phyloP scores from a whole-genome alignment of 1,284 basidiomycete genomes.

The Sphagnurus paluster region DNA sequence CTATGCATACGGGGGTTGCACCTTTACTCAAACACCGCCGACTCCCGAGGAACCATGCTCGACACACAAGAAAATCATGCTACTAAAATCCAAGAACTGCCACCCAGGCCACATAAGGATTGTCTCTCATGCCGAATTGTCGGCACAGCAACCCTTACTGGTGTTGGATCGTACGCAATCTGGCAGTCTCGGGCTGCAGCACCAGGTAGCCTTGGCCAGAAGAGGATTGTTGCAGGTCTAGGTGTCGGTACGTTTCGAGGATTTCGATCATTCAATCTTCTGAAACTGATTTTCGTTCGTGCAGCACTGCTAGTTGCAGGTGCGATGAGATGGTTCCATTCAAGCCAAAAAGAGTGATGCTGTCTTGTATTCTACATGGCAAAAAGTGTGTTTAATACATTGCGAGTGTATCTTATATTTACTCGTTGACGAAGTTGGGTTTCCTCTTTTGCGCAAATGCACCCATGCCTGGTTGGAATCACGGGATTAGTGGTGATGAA shows the following conservation, averaged over 20 bases:
- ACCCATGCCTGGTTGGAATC: conserved; percentile 68
- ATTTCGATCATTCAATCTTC: neutral
- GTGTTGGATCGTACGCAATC: conserved; percentile 52
- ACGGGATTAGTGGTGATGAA: conserved; percentile 12
- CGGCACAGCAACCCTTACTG: conserved; percentile 47
- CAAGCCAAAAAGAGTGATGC: neutral
- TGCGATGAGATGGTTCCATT: conserved; percentile 40
- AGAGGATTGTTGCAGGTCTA: conserved; percentile 44
- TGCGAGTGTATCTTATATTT: conserved; percentile 11
- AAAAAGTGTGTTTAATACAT: neutral
- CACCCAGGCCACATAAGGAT: conserved; percentile 34
- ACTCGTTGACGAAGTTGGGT: conserved; percentile 74
- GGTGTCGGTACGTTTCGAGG: conserved; percentile 52
- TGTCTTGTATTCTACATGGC: conserved; percentile 6
- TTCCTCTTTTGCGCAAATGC: conserved; percentile 99
- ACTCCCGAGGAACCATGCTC: conserved; percentile 4
- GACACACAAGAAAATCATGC: no score
- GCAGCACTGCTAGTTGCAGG: conserved; percentile 38
- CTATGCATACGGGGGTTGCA: neutral
- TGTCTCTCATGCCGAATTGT: conserved; percentile 53
- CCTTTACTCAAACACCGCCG: neutral
- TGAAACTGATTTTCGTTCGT: neutral
- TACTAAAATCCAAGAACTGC: no score
- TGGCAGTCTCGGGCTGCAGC: conserved; percentile 47
- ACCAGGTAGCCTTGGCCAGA: conserved; percentile 46